These are phyloP conservation scores for Trichoderma sp. DNA, from an alignment of 2,329 filamentous ascomycete genomes.

Conservation along the genomic window DNA sequence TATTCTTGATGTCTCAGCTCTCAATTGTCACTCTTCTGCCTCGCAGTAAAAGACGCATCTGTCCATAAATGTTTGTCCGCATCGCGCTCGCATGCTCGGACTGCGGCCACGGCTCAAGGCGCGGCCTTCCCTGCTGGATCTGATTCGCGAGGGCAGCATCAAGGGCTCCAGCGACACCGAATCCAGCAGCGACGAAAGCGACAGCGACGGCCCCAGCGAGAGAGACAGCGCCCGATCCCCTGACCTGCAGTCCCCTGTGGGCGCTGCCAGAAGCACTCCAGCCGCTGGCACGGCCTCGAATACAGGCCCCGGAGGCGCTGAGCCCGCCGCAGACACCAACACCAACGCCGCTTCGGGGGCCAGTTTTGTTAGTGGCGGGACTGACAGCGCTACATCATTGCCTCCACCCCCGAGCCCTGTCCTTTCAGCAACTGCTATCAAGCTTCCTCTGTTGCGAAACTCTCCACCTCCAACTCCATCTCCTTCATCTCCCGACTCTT, in stretches of 20 bases:
- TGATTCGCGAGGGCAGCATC: conserved; percentile 41
- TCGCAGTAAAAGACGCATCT: neutral
- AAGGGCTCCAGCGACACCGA: conserved; percentile 23
- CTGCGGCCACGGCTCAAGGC: conserved; percentile 50
- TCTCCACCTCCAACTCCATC: conserved; percentile 41
- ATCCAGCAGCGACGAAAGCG: neutral
- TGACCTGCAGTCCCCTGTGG: neutral
- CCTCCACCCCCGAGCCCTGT: conserved; percentile 28
- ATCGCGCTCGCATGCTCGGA: conserved; percentile 47
- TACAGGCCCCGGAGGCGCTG: neutral
- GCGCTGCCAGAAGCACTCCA: neutral
- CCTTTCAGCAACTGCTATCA: conserved; percentile 30
- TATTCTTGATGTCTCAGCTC: neutral
- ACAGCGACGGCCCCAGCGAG: conserved; percentile 14
- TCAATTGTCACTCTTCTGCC: neutral
- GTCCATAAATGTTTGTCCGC: neutral
- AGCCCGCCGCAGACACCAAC: neutral
- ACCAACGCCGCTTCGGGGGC: neutral
- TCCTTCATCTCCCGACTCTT: conserved; percentile 34
- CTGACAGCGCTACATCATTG: conserved; percentile 35
- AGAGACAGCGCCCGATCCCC: neutral
- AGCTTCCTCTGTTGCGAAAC: conserved; percentile 39
- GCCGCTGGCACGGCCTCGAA: neutral
- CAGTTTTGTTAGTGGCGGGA: conserved; percentile 9
- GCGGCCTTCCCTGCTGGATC: conserved; percentile 53